phyloP scores from a whole-genome alignment of 805 yeast genomes.

The Lipomyces chichibuensis region DNA sequence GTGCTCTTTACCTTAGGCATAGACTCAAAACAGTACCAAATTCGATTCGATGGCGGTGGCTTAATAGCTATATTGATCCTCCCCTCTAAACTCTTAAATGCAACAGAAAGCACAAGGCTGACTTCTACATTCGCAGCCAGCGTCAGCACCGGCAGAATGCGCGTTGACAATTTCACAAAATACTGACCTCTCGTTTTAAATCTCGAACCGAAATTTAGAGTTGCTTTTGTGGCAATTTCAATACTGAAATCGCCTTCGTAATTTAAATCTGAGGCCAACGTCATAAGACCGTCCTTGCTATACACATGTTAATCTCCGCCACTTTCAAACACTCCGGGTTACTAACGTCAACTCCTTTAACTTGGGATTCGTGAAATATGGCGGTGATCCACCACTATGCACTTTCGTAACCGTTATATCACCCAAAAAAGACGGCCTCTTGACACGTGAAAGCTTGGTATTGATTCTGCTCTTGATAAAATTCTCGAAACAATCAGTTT shows the following conservation, averaged over 20 bases:
- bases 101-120: constrained; percentile 69
- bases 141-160: background rate
- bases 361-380: constrained; percentile 73
- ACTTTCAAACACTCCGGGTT: background rate
- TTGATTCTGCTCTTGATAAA: constrained; percentile 62
- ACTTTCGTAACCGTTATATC: constrained; percentile 75
- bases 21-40: constrained; percentile 86
- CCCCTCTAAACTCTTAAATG: constrained; percentile 71
- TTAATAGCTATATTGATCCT: constrained; percentile 69
- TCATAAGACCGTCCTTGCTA: constrained; percentile 72
- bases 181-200: constrained; percentile 56
- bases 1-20: constrained; percentile 56
- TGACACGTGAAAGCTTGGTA: constrained; percentile 74
- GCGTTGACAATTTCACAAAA: background rate
- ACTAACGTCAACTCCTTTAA: constrained; percentile 58
- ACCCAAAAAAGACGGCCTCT: constrained; percentile 85
- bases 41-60: constrained; percentile 86
- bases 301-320: background rate
- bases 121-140: constrained; percentile 53
- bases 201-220: constrained; percentile 71
- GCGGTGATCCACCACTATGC: constrained; percentile 78
- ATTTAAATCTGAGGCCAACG: constrained; percentile 60
- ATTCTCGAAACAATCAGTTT: constrained; percentile 66
- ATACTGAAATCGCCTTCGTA: constrained; percentile 78
- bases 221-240: constrained; percentile 79